phyloP scores from a whole-genome alignment of 2,329 filamentous ascomycete species.

The Ophiostoma sp. region DNA sequence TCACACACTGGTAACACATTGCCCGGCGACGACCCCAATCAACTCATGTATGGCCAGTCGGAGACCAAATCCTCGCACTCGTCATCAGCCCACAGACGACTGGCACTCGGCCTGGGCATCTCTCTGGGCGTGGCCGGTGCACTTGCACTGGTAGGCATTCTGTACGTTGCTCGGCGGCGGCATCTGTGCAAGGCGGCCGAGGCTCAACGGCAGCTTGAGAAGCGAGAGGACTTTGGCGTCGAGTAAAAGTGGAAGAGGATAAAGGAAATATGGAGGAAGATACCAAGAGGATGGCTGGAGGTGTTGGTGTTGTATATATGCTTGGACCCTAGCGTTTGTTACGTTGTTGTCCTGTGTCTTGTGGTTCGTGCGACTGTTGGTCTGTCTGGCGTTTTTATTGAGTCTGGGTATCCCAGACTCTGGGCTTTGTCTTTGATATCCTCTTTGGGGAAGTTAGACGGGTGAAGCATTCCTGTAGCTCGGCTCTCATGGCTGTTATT shows the following conservation, averaged over 20 bases:
- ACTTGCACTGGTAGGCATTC: slow-evolving; percentile 28
- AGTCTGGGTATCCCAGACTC: not conserved
- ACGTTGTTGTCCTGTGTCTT: not conserved
- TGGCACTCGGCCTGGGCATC: slow-evolving; percentile 34
- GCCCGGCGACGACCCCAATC: not conserved
- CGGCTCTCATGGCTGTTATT: not conserved
- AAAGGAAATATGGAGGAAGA: not conserved
- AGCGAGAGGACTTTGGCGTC: not conserved
- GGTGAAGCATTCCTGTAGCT: not conserved
- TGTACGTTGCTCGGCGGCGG: slow-evolving; percentile 31
- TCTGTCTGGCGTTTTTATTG: not conserved
- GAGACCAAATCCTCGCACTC: not conserved
- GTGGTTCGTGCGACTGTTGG: not conserved
- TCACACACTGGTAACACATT: not conserved
- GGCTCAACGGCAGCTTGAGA: slow-evolving; percentile 10
- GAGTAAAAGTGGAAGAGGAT: not conserved
- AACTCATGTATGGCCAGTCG: not conserved
- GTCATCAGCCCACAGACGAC: not conserved
- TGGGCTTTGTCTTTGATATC: not conserved
- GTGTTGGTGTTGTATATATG: not conserved
- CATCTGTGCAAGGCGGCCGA: slow-evolving; percentile 23
- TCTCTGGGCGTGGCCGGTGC: slow-evolving; percentile 33
- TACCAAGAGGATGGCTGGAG: not conserved
- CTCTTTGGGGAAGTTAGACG: not conserved
- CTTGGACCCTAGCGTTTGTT: not conserved